A percentile compares a stretch with the other conserved stretches of the same genome.
These are phyloP conservation scores for Kazachstania kunashirensis DNA, from an alignment of 805 yeast species.

Conservation along the genomic window DNA sequence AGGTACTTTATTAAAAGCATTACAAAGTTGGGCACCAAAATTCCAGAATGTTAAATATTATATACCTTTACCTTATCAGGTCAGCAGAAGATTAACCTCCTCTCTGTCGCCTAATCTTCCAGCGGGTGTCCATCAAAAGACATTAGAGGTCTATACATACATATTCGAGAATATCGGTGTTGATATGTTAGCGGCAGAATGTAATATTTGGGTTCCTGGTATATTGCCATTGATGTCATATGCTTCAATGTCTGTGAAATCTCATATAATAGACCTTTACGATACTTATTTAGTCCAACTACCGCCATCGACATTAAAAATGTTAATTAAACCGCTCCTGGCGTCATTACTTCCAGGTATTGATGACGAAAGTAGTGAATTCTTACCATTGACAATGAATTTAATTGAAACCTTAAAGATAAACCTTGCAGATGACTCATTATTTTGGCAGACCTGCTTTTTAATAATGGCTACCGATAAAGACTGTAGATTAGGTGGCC, in stretches of 20 bases:
- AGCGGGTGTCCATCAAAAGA: conserved; percentile 89
- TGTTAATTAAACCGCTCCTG: conserved; percentile 57
- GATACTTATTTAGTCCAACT: conserved; percentile 45
- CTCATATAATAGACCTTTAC: conserved; percentile 57
- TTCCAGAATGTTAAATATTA: conserved; percentile 34
- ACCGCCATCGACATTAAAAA: conserved; percentile 40
- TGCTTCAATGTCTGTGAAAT: conserved; percentile 83
- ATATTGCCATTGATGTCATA: conserved; percentile 79
- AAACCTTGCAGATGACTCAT: conserved; percentile 52
- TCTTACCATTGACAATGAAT: conserved; percentile 49
- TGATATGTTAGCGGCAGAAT: conserved; percentile 42
- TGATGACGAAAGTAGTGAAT: conserved; percentile 87
- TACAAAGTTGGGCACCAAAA: conserved; percentile 40
- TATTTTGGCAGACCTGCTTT: conserved; percentile 82
- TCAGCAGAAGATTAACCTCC: conserved; percentile 63
- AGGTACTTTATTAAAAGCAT: conserved; percentile 65
- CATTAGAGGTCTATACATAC: conserved; percentile 64
- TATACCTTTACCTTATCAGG: conserved; percentile 59
- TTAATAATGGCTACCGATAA: conserved; percentile 66
- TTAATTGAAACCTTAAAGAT: conserved; percentile 51
- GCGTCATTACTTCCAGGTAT: conserved; percentile 75
- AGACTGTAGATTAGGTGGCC: conserved; percentile 75
- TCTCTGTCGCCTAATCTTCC: conserved; percentile 79
- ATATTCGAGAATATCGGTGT: conserved; percentile 57
- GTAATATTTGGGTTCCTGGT: conserved; percentile 86